Conservation (phyloP, 2,329 filamentous ascomycete species). For the Colletotrichum spinosum region DNA sequence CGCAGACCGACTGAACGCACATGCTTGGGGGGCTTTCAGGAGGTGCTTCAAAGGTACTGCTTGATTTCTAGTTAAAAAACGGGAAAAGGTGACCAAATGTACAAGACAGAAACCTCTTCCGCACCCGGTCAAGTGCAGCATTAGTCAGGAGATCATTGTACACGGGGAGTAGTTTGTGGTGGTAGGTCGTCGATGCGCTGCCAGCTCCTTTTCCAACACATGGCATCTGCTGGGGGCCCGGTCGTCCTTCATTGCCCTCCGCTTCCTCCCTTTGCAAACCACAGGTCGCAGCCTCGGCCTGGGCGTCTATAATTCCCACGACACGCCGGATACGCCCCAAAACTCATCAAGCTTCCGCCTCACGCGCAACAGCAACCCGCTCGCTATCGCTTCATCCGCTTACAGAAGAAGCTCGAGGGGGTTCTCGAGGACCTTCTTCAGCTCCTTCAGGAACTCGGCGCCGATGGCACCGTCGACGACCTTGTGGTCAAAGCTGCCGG, state of each 20-base stretch:
- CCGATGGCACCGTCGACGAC: slow-evolving; percentile 96
- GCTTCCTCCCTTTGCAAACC: slow-evolving; percentile 29
- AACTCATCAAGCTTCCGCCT: slow-evolving; percentile 32
- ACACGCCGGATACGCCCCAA: slow-evolving; percentile 28
- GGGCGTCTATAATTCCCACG: slow-evolving; percentile 28
- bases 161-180: slow-evolving; percentile 49
- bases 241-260: slow-evolving; percentile 31
- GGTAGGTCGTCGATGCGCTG: slow-evolving; percentile 38
- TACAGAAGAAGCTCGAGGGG: slow-evolving; percentile 94
- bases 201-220: slow-evolving; percentile 12
- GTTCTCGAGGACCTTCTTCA: slow-evolving; percentile 99
- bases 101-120: slow-evolving; percentile 45
- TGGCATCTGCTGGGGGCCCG: slow-evolving; percentile 24
- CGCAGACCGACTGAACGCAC: too few relatives aligned
- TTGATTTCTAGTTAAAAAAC: slow-evolving; percentile 40
- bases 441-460: slow-evolving; percentile 94
- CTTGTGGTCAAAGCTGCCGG: slow-evolving; percentile 98
- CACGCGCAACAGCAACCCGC: neutral
- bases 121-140: slow-evolving; percentile 47
- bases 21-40: neutral
- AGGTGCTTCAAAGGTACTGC: slow-evolving; percentile 36
- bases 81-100: slow-evolving; percentile 43
- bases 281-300: slow-evolving; percentile 31
- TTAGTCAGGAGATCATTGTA: slow-evolving; percentile 57
- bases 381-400: slow-evolving; percentile 40